Evolutionary conservation across 352 stramenopile genomes (phyloP).

Genomic region (Thalassiosira ordinaria): DNA sequence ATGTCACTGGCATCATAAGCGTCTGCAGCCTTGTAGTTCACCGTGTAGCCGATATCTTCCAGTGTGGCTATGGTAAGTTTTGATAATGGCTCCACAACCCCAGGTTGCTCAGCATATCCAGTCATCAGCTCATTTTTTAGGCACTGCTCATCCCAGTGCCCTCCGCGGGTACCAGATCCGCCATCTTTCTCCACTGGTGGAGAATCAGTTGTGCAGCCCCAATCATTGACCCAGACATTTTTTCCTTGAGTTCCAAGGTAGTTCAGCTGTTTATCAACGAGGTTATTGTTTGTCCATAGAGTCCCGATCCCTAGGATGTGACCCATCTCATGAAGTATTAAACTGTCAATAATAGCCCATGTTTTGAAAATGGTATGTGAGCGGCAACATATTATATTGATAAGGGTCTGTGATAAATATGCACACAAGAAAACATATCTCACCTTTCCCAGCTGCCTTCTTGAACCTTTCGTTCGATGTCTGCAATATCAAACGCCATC

Average conservation of each 20-base stretch:
- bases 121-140: constrained; percentile 34
- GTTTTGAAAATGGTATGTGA: background rate
- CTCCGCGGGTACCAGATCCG: background rate
- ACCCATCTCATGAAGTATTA: constrained; percentile 32
- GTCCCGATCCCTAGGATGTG: constrained; percentile 14
- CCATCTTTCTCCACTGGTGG: constrained; percentile 21
- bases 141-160: constrained; percentile 32
- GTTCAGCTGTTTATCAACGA: background rate
- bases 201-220: background rate
- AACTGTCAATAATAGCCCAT: background rate
- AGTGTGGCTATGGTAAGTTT: constrained; percentile 17
- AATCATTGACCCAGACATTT: constrained; percentile 9
- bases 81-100: no score
- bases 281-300: constrained; percentile 5
- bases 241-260: background rate
- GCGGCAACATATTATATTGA: no score
- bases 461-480: background rate
- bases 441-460: background rate
- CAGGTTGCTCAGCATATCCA: background rate
- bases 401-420: no score
- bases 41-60: constrained; percentile 27
- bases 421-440: background rate
- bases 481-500: constrained; percentile 19
- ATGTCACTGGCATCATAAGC: constrained; percentile 9
- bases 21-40: constrained; percentile 20